Evolutionary conservation across 805 yeast species (phyloP), one percentile per base, ranked within the genome.

Genomic region (Cyberlindnera veronae): DNA sequence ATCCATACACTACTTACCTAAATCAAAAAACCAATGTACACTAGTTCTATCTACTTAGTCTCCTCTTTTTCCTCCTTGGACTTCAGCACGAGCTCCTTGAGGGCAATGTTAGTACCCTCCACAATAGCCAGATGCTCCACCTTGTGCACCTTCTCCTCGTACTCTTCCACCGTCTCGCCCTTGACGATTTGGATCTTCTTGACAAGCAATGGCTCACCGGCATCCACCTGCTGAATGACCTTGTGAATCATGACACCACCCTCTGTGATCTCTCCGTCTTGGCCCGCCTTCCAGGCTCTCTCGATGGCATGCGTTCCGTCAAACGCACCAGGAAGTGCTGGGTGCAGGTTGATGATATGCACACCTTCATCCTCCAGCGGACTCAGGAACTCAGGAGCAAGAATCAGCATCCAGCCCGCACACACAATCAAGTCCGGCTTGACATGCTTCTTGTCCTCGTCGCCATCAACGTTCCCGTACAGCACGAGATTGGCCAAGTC

Each of bases 251-350:
- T 93, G 38, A 93, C 85, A 2, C 99, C 99, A 13, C 95, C 96
- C 49, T 74, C 76, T 8, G 72, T 51, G 38, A 81, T 77, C 50
- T 77, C 74, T 8, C 96, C 96, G 20, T 77, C 78, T 57, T 90
- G 96, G 28, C 96, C 96, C 11, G 95, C 95, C 54, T 88, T 71
- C 91, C 95, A 93, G 1, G 97, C 95, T 56, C 98, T 72, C 54
- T 93, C 96, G 44, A 93, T 93, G 10, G 99, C 98, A 65, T 87
- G 89, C 10, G 95, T 91, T 5, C 99, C 99, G 43, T 91, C 98
- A 68, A 91, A 93, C 5, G 89, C 89, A 20, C 96, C 96, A 1
- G 99, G 99, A 44, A 93, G 76, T 1, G 99, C 98, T 5, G 99
- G 99, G 61, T 93, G 99, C 45, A 93, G 68, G 57, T 93, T 93